Percentiles rank a stretch among this genome's conserved stretches.
Conservation (phyloP, 805 yeast genomes). For the Nakazawaea siamensis region DNA sequence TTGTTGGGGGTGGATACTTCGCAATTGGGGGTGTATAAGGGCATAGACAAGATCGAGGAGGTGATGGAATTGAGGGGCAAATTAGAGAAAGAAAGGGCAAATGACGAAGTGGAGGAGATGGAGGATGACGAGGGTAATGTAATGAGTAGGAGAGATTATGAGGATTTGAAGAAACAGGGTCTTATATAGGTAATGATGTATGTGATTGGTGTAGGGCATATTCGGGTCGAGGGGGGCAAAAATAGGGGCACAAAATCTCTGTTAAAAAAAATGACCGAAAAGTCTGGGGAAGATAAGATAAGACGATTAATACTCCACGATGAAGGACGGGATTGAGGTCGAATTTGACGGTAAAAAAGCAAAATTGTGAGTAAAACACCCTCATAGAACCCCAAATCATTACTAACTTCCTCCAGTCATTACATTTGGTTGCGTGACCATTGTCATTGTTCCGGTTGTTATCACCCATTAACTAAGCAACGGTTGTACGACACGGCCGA, state of each 20-base stretch:
- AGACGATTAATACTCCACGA: not conserved
- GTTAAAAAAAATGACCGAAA: too few relatives aligned
- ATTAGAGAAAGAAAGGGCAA: constrained; percentile 30
- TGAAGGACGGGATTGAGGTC: not conserved
- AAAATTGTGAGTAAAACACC: constrained; percentile 5
- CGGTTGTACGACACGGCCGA: constrained; percentile 45
- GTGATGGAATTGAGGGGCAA: constrained; percentile 52
- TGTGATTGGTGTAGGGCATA: not conserved
- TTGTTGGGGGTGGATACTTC: constrained; percentile 64
- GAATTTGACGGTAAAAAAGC: constrained; percentile 1
- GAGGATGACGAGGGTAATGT: constrained; percentile 94
- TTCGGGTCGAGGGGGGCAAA: not conserved
- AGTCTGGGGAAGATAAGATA: too few relatives aligned
- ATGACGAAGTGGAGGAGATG: constrained; percentile 61
- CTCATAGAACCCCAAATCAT: not conserved
- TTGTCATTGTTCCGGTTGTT: constrained; percentile 51
- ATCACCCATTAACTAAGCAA: constrained; percentile 48
- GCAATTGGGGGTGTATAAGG: constrained; percentile 40
- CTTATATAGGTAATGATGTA: constrained; percentile 38
- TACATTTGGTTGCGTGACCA: constrained; percentile 59
- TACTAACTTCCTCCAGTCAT: constrained; percentile 20
- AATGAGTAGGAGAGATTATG: constrained; percentile 74
- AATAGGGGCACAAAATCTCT: too few relatives aligned
- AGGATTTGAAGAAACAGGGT: constrained; percentile 85
- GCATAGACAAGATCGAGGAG: constrained; percentile 59